These are phyloP conservation scores for Chiua virens DNA, from an alignment of 768 basidiomycete genomes.

Conservation along the genomic window DNA sequence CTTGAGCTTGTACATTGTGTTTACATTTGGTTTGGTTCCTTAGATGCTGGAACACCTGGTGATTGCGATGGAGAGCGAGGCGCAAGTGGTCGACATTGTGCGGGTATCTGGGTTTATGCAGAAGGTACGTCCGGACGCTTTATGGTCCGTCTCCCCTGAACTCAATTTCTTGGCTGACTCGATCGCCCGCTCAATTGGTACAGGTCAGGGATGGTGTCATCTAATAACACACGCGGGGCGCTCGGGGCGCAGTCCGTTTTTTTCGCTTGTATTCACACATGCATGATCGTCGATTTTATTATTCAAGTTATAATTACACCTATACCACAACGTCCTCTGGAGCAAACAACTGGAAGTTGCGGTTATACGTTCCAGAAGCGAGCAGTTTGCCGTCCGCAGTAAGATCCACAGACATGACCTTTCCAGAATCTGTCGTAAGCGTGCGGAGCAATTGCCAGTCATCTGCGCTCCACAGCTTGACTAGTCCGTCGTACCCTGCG, in stretches of 20 bases:
- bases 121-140: conserved; percentile 51
- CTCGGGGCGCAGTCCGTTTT: conserved; percentile 6
- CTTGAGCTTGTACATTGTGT: conserved; percentile 17
- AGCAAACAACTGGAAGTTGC: conserved; percentile 92
- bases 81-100: conserved; percentile 76
- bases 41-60: conserved; percentile 86
- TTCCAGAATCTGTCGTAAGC: conserved; percentile 92
- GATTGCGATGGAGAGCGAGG: conserved; percentile 85
- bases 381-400: conserved; percentile 79
- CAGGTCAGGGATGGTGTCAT: conserved; percentile 44
- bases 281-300: conserved; percentile 23
- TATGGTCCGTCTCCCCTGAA: conserved; percentile 24
- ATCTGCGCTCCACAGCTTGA: conserved; percentile 97
- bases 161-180: conserved; percentile 19
- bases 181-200: conserved; percentile 6
- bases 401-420: conserved; percentile 98
- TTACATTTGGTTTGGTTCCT: conserved; percentile 25
- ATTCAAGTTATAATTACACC: conserved; percentile 23
- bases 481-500: conserved; percentile 90
- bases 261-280: conserved; percentile 27
- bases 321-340: conserved; percentile 58
- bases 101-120: conserved; percentile 91
- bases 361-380: conserved; percentile 88
- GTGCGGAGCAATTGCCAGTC: conserved; percentile 94
- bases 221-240: conserved; percentile 25